Percentiles rank a stretch among this genome's conserved stretches.
Evolutionary conservation across 768 basidiomycete genomes (phyloP).

Genomic region (Russula sp.): DNA sequence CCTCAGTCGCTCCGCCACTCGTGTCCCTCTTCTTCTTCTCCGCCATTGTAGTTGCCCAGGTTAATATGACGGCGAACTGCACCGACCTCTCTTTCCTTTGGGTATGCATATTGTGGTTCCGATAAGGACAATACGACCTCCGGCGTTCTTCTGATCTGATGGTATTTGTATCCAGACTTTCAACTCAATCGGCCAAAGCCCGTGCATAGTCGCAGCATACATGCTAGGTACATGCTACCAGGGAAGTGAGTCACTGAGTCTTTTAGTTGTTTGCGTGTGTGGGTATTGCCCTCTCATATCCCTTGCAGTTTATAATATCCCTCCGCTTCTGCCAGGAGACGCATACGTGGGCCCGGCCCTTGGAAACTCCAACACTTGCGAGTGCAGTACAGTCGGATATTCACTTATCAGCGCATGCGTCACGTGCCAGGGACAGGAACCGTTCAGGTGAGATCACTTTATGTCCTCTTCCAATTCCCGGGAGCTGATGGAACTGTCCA

Average conservation of each 20-base stretch:
- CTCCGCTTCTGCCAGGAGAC: background rate
- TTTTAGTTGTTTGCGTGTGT: background rate
- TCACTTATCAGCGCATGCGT: slow-evolving; percentile 3
- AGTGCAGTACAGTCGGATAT: slow-evolving; percentile 6
- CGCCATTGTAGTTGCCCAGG: no score
- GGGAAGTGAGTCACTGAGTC: background rate
- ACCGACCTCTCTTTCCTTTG: no score
- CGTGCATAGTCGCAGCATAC: background rate
- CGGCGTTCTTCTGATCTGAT: background rate
- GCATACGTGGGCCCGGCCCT: background rate
- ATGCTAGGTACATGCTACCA: background rate
- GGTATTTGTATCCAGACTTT: background rate
- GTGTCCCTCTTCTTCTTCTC: no score
- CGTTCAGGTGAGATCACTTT: background rate
- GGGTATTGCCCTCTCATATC: background rate
- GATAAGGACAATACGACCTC: no score
- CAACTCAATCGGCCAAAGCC: background rate
- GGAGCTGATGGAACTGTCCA: background rate
- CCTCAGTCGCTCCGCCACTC: no score
- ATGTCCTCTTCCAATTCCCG: no score
- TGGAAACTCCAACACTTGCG: background rate
- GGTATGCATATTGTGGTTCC: background rate
- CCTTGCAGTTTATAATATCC: background rate
- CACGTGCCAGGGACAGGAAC: background rate
- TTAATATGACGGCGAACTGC: background rate